Conservation (phyloP, 495 filamentous ascomycete species). For the Xylaria longipes region DNA sequence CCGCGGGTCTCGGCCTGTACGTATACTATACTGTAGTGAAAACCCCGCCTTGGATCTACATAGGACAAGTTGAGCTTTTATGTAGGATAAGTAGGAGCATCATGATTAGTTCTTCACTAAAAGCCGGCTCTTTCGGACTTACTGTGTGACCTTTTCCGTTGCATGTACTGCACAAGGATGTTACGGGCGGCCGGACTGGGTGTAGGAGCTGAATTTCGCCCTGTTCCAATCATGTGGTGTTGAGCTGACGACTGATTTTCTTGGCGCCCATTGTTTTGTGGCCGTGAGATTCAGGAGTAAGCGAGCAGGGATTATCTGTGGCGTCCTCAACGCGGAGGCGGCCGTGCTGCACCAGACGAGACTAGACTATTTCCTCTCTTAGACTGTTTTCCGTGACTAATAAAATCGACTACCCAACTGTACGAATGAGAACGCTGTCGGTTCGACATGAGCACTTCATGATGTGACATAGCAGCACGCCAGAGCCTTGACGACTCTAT, state of each 20-base stretch:
- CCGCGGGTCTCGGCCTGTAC: background rate
- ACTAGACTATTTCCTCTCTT: slow-evolving; percentile 15
- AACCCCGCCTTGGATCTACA: background rate
- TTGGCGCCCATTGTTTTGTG: slow-evolving; percentile 12
- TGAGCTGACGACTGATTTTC: background rate
- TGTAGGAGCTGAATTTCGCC: slow-evolving; percentile 17
- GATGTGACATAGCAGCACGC: slow-evolving; percentile 18
- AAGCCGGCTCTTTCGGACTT: background rate
- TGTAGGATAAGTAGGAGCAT: background rate
- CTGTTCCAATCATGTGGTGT: slow-evolving; percentile 18
- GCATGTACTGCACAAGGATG: slow-evolving; percentile 2
- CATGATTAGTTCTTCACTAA: background rate
- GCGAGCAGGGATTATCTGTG: slow-evolving; percentile 22
- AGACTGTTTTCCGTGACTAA: slow-evolving; percentile 18
- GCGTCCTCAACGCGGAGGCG: slow-evolving; percentile 21
- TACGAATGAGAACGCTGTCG: slow-evolving; percentile 10
- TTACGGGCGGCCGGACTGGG: background rate
- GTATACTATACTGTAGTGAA: too few relatives aligned
- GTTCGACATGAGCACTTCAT: slow-evolving; percentile 9
- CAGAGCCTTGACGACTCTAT: slow-evolving; percentile 10
- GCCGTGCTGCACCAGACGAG: background rate
- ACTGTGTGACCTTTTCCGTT: background rate
- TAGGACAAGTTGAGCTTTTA: background rate
- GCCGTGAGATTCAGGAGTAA: slow-evolving; percentile 24
- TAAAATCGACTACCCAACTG: slow-evolving; percentile 15